phyloP scores from a whole-genome alignment of 108 stramenopile genomes.

The Skeletonema menzelii region DNA sequence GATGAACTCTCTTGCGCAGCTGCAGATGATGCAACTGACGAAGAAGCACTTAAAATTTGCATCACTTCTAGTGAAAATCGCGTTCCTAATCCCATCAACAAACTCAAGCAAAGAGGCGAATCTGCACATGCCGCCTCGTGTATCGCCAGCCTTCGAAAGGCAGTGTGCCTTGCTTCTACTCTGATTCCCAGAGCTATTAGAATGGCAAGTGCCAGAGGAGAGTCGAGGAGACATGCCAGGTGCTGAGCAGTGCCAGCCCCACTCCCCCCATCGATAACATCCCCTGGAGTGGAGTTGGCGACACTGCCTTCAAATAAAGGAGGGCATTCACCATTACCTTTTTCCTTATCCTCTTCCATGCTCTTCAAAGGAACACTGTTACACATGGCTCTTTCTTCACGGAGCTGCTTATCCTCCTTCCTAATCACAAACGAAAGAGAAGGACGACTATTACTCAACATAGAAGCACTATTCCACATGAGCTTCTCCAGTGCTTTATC shows the following conservation, averaged over 20 bases:
- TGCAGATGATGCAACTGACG: constrained; percentile 30
- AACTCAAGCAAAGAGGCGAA: constrained; percentile 66
- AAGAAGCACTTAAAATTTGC: constrained; percentile 7
- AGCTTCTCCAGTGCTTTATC: constrained; percentile 49
- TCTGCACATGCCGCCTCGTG: constrained; percentile 88
- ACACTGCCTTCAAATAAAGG: constrained; percentile 73
- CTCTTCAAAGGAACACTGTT: background rate
- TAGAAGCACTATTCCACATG: constrained; percentile 63
- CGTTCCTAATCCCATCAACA: constrained; percentile 69
- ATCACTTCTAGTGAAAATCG: constrained; percentile 27
- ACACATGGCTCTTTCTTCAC: constrained; percentile 13
- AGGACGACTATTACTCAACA: constrained; percentile 63
- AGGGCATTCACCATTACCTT: background rate
- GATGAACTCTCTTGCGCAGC: background rate
- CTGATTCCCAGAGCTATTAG: constrained; percentile 76
- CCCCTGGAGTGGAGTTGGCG: constrained; percentile 76
- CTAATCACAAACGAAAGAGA: constrained; percentile 63
- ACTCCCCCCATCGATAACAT: constrained; percentile 36
- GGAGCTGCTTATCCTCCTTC: constrained; percentile 26
- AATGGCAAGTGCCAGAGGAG: constrained; percentile 72
- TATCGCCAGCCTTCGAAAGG: constrained; percentile 78
- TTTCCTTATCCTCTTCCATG: constrained; percentile 4
- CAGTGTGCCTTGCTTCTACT: constrained; percentile 72
- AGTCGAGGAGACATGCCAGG: constrained; percentile 81
- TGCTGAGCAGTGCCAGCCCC: constrained; percentile 79